These are phyloP conservation scores for Neonectria neomacrospora DNA, from an alignment of 2,329 filamentous ascomycete genomes.

Conservation along the genomic window DNA sequence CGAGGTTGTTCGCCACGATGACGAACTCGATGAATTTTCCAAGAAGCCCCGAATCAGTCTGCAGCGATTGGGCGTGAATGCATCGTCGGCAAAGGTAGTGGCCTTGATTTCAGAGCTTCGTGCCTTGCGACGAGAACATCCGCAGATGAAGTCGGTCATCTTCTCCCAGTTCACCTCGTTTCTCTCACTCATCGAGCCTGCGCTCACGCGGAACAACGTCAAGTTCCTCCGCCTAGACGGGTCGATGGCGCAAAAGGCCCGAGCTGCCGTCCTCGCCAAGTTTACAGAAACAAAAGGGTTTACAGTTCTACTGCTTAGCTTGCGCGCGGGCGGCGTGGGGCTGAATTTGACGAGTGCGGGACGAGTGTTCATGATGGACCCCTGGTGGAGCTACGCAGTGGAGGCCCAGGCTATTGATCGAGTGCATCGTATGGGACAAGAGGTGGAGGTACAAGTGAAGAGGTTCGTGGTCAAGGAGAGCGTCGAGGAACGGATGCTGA, in stretches of 20 bases:
- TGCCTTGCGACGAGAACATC: slow-evolving; percentile 71
- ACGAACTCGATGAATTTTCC: slow-evolving; percentile 59
- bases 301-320: slow-evolving; percentile 81
- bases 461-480: slow-evolving; percentile 90
- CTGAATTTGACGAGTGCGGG: slow-evolving; percentile 91
- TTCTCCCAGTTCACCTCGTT: slow-evolving; percentile 99
- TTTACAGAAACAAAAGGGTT: slow-evolving; percentile 73
- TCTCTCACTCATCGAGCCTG: slow-evolving; percentile 87
- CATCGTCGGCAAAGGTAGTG: slow-evolving; percentile 90
- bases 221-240: slow-evolving; percentile 90
- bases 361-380: slow-evolving; percentile 98
- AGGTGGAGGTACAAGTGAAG: slow-evolving; percentile 84
- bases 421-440: slow-evolving; percentile 96
- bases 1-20: slow-evolving; percentile 86
- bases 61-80: slow-evolving; percentile 68
- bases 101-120: slow-evolving; percentile 81
- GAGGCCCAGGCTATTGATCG: slow-evolving; percentile 98
- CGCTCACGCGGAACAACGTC: slow-evolving; percentile 77
- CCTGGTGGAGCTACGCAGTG: slow-evolving; percentile 98
- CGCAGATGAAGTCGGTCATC: slow-evolving; percentile 84
- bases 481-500: slow-evolving; percentile 95
- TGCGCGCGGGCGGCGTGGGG: slow-evolving; percentile 92
- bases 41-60: slow-evolving; percentile 66
- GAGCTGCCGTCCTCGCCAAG: slow-evolving; percentile 79
- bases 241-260: slow-evolving; percentile 85